These are phyloP conservation scores for Trichosporon sp. DNA, from an alignment of 1,284 basidiomycete species.

Conservation along the genomic window DNA sequence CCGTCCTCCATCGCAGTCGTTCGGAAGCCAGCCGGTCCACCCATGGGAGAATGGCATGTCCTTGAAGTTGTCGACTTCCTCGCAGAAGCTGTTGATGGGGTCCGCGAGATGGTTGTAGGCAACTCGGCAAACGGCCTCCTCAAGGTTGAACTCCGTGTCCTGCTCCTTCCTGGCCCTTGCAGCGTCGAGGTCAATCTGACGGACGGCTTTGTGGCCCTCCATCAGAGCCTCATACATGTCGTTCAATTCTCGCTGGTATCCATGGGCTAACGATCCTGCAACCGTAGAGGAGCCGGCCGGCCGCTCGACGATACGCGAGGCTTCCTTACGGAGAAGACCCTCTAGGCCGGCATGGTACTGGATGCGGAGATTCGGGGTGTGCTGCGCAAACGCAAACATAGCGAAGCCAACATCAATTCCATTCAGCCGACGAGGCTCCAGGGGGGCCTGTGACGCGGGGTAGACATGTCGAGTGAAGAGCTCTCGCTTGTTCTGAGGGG, in stretches of 20 bases:
- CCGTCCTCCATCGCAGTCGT: not conserved
- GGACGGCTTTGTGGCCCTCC: not conserved
- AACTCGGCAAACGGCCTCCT: not conserved
- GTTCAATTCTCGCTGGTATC: not conserved
- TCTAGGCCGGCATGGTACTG: conserved; percentile 10
- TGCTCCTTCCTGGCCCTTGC: not conserved
- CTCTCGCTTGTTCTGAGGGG: conserved; percentile 7
- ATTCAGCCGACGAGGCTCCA: not conserved
- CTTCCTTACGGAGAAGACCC: not conserved
- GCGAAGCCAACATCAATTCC: conserved; percentile 9
- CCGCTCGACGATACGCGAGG: not conserved
- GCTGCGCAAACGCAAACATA: not conserved
- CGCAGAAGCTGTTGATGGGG: not conserved
- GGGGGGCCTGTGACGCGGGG: not conserved
- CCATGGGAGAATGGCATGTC: not conserved
- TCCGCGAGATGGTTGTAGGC: not conserved
- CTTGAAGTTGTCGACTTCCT: not conserved
- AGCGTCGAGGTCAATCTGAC: not conserved
- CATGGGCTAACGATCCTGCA: no score
- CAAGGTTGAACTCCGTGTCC: not conserved
- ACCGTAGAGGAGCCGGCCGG: not conserved
- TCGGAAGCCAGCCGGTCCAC: not conserved
- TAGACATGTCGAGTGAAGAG: conserved; percentile 11
- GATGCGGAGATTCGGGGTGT: not conserved
- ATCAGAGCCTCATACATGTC: not conserved